Percentiles rank a stretch among this genome's conserved stretches.
These are phyloP conservation scores for Puccinia brachypodii DNA, from an alignment of 1,284 basidiomycete genomes.

Conservation along the genomic window DNA sequence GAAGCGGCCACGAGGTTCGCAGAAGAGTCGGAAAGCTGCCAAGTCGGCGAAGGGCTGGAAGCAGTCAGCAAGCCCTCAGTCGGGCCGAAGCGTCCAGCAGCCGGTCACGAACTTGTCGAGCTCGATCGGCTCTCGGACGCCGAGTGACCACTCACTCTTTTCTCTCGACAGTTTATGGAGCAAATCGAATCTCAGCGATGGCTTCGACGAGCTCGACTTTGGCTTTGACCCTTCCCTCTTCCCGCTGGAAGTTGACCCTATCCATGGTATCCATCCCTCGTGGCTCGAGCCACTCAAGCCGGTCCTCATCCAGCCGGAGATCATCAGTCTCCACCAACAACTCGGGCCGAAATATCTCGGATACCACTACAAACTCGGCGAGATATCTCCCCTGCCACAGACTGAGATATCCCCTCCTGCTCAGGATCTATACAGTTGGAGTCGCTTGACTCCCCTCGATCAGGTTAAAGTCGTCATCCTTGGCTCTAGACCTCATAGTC, in stretches of 20 bases:
- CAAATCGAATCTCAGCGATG: not conserved
- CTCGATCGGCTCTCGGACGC: not conserved
- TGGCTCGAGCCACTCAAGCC: slow-evolving; percentile 14
- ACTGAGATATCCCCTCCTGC: not conserved
- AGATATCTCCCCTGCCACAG: not conserved
- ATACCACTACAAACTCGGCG: not conserved
- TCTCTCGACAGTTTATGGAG: not conserved
- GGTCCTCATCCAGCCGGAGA: slow-evolving; percentile 8
- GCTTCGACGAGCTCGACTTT: not conserved
- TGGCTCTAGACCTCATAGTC: not conserved
- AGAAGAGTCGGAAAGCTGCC: not conserved
- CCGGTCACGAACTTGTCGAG: not conserved
- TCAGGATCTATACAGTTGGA: slow-evolving; percentile 25
- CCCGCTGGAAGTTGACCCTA: slow-evolving; percentile 3
- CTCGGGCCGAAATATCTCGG: not conserved
- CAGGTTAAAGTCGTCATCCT: slow-evolving; percentile 44
- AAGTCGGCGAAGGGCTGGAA: not conserved
- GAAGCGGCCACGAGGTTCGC: not conserved
- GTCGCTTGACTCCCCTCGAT: slow-evolving; percentile 34
- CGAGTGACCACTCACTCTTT: not conserved
- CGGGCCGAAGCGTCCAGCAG: no score
- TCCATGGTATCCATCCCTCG: slow-evolving; percentile 23
- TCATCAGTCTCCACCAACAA: slow-evolving; percentile 10
- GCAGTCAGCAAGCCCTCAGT: no score
- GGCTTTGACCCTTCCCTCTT: not conserved